phyloP scores from a whole-genome alignment of 208 protist genomes.

The Trypanosoma platydactyli region DNA sequence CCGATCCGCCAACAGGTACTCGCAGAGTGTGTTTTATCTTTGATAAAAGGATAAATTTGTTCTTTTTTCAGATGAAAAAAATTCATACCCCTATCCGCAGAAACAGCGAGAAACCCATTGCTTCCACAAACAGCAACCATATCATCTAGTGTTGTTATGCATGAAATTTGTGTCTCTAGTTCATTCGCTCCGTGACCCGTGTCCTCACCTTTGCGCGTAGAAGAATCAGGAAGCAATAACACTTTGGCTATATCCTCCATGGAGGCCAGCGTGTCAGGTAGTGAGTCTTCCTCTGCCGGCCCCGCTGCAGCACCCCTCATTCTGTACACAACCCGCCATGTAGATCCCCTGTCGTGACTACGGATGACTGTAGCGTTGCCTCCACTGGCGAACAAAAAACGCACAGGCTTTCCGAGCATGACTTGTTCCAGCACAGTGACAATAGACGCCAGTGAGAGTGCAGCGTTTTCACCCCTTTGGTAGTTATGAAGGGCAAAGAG shows the following conservation, averaged over 20 bases:
- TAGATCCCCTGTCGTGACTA: constrained; percentile 59
- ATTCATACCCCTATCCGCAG: constrained; percentile 60
- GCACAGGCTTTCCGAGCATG: constrained; percentile 24
- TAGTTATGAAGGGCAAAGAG: constrained; percentile 18
- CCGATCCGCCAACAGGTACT: constrained; percentile 6
- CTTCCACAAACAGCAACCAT: constrained; percentile 54
- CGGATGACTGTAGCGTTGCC: constrained; percentile 54
- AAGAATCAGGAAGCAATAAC: neutral
- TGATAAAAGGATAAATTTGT: constrained; percentile 11
- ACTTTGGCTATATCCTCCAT: constrained; percentile 20
- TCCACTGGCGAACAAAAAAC: constrained; percentile 67
- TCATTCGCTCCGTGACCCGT: neutral
- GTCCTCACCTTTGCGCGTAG: neutral
- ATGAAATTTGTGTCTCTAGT: constrained; percentile 12
- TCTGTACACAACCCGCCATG: constrained; percentile 42
- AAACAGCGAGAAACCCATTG: constrained; percentile 57
- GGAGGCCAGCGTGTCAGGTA: neutral
- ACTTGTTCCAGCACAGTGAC: constrained; percentile 18
- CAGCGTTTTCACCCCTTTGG: neutral
- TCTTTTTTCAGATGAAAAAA: constrained; percentile 34
- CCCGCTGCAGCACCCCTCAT: neutral
- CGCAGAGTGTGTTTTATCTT: neutral
- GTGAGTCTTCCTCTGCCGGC: neutral
- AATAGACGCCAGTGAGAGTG: constrained; percentile 17
- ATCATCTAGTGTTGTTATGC: constrained; percentile 35